These are phyloP conservation scores for Trifolium repens DNA, from an alignment of 306 rosid species.

Conservation along the genomic window DNA sequence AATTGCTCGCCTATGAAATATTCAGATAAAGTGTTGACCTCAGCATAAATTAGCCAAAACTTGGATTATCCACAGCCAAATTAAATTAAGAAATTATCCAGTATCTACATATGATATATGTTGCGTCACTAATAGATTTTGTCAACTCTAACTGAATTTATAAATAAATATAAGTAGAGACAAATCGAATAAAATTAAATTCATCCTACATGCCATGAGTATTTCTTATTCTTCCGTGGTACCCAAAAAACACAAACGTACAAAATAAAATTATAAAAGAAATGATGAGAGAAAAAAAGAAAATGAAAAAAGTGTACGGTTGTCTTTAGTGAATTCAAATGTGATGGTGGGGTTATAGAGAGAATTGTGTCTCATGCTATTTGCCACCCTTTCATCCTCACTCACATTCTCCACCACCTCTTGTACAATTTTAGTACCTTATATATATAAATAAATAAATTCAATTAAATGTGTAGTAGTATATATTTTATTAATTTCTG, in stretches of 20 bases:
- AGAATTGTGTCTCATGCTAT: constrained; percentile 30
- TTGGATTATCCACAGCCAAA: background rate
- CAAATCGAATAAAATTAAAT: background rate
- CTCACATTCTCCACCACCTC: constrained; percentile 8
- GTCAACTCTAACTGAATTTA: background rate
- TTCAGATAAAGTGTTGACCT: too few relatives aligned
- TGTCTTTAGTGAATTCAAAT: constrained; percentile 38
- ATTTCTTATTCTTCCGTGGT: background rate
- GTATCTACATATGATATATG: background rate
- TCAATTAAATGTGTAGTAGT: background rate
- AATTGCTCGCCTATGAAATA: too few relatives aligned
- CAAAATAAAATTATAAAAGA: background rate
- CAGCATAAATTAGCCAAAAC: background rate
- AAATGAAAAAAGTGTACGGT: constrained; percentile 36
- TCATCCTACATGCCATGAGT: background rate
- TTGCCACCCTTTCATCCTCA: constrained; percentile 13
- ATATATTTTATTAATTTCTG: background rate
- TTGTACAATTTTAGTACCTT: constrained; percentile 12
- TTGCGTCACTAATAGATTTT: background rate
- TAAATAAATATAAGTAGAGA: background rate
- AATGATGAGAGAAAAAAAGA: constrained; percentile 2
- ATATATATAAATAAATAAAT: background rate
- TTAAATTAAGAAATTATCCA: too few relatives aligned
- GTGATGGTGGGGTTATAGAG: constrained; percentile 38
- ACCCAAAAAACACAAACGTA: background rate